Base-by-base conservation (phyloP, 768 basidiomycete species). In the Hydnum rufescens region DNA sequence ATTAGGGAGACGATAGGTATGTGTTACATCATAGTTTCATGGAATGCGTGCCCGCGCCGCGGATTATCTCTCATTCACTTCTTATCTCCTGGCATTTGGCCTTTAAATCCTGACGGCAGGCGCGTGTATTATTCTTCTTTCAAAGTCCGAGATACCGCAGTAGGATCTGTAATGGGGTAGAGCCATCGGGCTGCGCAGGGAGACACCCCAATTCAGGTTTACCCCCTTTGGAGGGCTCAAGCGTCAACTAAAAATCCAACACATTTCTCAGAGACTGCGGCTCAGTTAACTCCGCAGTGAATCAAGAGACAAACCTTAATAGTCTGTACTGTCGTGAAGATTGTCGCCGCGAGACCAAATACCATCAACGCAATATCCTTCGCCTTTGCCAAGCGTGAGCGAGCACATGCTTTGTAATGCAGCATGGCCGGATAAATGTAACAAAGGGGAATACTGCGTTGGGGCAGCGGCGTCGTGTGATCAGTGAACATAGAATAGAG, bases 361-460 rank as follows among this genome's bases (percentile, higher is more conserved):
- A 75, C 60, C 57, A 88, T 75, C 60, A 96, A 67, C 26, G 71
- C 66, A 42, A 80, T 78, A 64, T 96, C 90, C 1, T 68, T 68
- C 3, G 71, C 42, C 62, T 80, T 86, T 64, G 80, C 70, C 58
- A 61, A 73, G 54, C 71, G 69, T 1, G 84, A 90, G 56, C 68
- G 72, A 4, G 90, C 81, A 58, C 79, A 78, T n/a, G 82, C 82
- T 65, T 75, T 82, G 67, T 87, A 83, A 62, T 93, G 90, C 55
- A 95, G 65, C 81, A 95, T 78, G 3, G 90, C 80, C 3, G 90
- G 93, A 61, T 95, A 96, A 47, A 92, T 78, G 63, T 86, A 92
- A 64, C 89, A 93, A 55, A 97, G 68, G 4, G 93, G 93, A 5
- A 95, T 80, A 60, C 90, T 93, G 57, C 18, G 32, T 1, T 5